Base-by-base conservation (phyloP, 192 early-diverging fungal species). In the Funneliformis mosseae region DNA sequence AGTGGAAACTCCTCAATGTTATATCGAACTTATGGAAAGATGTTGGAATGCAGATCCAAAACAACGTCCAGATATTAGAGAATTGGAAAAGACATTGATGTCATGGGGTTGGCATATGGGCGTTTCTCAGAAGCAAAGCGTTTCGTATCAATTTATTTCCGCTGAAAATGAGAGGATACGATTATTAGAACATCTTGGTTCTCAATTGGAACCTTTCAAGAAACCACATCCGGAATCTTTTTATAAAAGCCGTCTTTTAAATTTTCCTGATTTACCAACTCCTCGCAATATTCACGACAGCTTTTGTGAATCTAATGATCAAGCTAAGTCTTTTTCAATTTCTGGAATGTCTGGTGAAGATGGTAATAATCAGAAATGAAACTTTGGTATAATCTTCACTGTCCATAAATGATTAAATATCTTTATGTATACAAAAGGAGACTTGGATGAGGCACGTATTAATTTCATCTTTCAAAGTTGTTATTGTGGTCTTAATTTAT, bases 91-190 rank as follows among this genome's bases (percentile, higher is more conserved):
- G 25, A 62, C 28, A 8, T 76, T 76, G 4, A 76, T 76, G 74
- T 76, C 74, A 11, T 76, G 74, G 74, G 74, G 74, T 38, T 76
- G 74, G 74, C 74, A 76, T 42, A 76, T 76, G 74, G 74, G 74
- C 6, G 5, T 76, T 2, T 62, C 50, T 59, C 74, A 76, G 18
- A 76, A 76, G 14, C 74, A 73, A 18, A 39, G 25, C 14, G 43
- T 73, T 1, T 45, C n/a, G 14, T 12, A 73, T 73, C 71, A 73
- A 73, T 73, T 73, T 73, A 27, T 73, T 73, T 45, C 45, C 3
- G 71, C 71, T 28, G 71, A 73, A 45, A 73, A 73, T 12, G 71
- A 48, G 27, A 73, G 71, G 28, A 7, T 46, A 27, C 41, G 45
- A 73, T 48, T 73, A 48, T 50, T 73, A 73, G 27, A 73, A 50